Evolutionary conservation across 2,329 filamentous ascomycete species (phyloP).

Genomic region (Aspergillus hiratsukae): DNA sequence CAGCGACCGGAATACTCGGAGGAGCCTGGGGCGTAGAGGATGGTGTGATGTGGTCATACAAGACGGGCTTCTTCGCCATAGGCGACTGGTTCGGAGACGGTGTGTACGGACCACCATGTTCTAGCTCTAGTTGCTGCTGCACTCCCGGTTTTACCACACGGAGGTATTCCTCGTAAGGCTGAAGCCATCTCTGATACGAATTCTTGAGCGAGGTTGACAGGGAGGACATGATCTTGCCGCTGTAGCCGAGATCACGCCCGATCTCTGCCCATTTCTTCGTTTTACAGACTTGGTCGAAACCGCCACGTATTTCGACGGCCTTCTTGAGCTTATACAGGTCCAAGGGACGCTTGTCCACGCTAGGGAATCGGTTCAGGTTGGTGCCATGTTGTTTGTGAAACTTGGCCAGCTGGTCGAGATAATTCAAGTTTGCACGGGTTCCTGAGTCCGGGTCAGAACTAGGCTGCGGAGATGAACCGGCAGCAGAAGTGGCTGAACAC

Average conservation of each 20-base stretch:
- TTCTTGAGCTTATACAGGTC: constrained; percentile 96
- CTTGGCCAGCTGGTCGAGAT: constrained; percentile 89
- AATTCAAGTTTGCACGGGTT: constrained; percentile 91
- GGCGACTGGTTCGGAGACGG: constrained; percentile 71
- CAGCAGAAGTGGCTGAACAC: constrained; percentile 25
- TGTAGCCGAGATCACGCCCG: constrained; percentile 91
- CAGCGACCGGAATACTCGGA: constrained; percentile 55
- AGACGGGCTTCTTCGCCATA: constrained; percentile 50
- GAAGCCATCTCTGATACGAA: constrained; percentile 94
- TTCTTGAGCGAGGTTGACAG: constrained; percentile 97
- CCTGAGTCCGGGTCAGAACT: constrained; percentile 53
- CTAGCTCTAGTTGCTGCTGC: constrained; percentile 89
- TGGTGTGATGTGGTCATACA: constrained; percentile 43
- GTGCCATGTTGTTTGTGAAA: constrained; percentile 97
- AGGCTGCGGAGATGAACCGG: constrained; percentile 26
- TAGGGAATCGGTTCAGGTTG: constrained; percentile 88
- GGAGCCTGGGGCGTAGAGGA: constrained; percentile 57
- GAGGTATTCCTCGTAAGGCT: constrained; percentile 93
- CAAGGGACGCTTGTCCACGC: constrained; percentile 94
- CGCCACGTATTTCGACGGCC: constrained; percentile 87
- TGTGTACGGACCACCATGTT: constrained; percentile 88
- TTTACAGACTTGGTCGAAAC: constrained; percentile 95
- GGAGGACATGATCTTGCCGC: constrained; percentile 99
- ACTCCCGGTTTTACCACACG: constrained; percentile 87
- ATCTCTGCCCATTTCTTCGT: constrained; percentile 99